Evolutionary conservation across 164 flowering plant genomes (phyloP), one percentile per base, ranked within the genome.

Genomic region (Aristolochia contorta): DNA sequence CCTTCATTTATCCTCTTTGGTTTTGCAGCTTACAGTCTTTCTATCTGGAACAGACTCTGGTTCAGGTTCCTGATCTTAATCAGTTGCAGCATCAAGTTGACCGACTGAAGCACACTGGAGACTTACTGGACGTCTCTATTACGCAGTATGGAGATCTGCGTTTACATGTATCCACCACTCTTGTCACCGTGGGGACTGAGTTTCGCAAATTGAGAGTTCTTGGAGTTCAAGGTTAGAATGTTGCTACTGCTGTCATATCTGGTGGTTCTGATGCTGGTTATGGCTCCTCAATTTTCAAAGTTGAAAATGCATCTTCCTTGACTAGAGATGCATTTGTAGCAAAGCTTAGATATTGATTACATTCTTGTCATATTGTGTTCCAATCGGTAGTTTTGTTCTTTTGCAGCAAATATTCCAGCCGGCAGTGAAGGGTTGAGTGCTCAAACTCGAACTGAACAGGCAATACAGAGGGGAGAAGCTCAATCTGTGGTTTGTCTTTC

Each of bases 91-190:
- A 59, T 65, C 85, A 77, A 58, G 86, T 88, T 59, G 99, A 90
- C 24, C 73, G 88, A 62, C 85, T 88, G 84, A 91, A 84, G 82
- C 82, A 84, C 56, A 87, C 91, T 15, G 99, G 97, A 2, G 97
- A 93, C 52, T 52, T 80, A 62, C 72, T 93, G 22, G 77, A 74
- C 54, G 81, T 93, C 49, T 71, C 81, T 22, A 78, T 93, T 27
- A 76, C 78, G 65, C 89, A 85, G 65, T 76, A 79, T 65, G 97
- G 99, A 49, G 93, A 88, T 69, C 67, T 93, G 21, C 83, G 77
- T 65, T 53, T 93, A 47, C 89, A 85, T 65, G 80, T 93, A 54
- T 81, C 92, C 6, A 88, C 89, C 9, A 77, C 82, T 47, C 69
- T 88, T 56, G 73, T 83, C 62, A 81, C 84, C 5, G 79, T 88